phyloP scores from a whole-genome alignment of 163 green algal species.

The Chloromonas sp. region DNA sequence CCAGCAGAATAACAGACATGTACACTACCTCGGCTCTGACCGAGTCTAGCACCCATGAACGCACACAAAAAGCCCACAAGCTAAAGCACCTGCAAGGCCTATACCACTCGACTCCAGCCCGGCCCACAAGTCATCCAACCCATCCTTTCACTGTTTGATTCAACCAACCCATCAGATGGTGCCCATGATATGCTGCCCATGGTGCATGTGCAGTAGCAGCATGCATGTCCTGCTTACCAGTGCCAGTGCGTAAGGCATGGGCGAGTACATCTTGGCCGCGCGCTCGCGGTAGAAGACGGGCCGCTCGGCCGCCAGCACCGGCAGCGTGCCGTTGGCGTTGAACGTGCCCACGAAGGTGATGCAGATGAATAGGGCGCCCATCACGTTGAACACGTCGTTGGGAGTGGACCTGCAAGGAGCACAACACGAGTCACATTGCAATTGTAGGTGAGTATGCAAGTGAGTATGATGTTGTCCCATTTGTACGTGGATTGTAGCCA shows the following conservation, averaged over 20 bases:
- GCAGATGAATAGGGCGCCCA: constrained; percentile 37
- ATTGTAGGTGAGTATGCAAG: neutral
- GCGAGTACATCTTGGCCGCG: constrained; percentile 49
- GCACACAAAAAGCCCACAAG: too few relatives aligned
- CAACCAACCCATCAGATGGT: too few relatives aligned
- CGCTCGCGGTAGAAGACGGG: constrained; percentile 50
- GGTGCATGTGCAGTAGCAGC: constrained; percentile 16
- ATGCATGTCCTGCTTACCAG: constrained; percentile 39
- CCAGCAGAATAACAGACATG: too few relatives aligned
- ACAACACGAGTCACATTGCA: neutral
- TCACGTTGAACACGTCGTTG: constrained; percentile 42
- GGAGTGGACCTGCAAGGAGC: constrained; percentile 12
- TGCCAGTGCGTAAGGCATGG: constrained; percentile 33
- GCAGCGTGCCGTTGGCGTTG: constrained; percentile 40
- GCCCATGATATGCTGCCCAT: constrained; percentile 1
- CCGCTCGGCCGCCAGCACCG: constrained; percentile 36
- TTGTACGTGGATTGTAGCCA: neutral
- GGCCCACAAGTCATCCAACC: too few relatives aligned
- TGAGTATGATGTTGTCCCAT: neutral
- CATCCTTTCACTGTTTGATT: too few relatives aligned
- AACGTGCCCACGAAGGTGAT: constrained; percentile 40
- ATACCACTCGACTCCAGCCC: too few relatives aligned
- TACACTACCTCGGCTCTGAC: too few relatives aligned
- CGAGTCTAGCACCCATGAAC: too few relatives aligned
- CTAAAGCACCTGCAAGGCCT: too few relatives aligned